Evolutionary conservation across 805 yeast species (phyloP).

Genomic region (Trichomonascus vanleenenianus): DNA sequence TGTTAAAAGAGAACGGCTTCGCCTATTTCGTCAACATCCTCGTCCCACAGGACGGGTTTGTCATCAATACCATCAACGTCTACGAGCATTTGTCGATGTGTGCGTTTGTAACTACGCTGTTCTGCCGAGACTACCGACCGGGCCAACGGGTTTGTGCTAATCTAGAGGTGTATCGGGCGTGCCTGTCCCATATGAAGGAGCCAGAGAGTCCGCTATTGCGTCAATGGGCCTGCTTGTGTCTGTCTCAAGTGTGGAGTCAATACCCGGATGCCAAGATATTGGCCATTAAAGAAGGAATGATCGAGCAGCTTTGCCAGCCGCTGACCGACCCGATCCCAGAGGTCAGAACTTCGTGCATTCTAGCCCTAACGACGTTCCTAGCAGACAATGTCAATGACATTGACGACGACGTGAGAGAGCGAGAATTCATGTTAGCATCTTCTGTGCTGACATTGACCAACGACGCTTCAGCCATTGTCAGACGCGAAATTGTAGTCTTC

Average conservation of each 20-base stretch:
- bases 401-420: slow-evolving; percentile 19
- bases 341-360: slow-evolving; percentile 76
- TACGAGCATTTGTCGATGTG: slow-evolving; percentile 94
- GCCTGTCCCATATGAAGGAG: slow-evolving; percentile 55
- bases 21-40: slow-evolving; percentile 78
- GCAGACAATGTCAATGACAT: slow-evolving; percentile 27
- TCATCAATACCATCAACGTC: slow-evolving; percentile 37
- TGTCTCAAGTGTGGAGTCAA: slow-evolving; percentile 68
- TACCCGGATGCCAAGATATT: slow-evolving; percentile 70
- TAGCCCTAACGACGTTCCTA: slow-evolving; percentile 63
- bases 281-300: slow-evolving; percentile 54
- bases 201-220: slow-evolving; percentile 80
- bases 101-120: slow-evolving; percentile 79
- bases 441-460: slow-evolving; percentile 59
- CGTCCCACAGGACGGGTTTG: slow-evolving; percentile 32
- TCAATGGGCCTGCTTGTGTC: slow-evolving; percentile 83
- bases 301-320: slow-evolving; percentile 47
- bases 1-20: slow-evolving; percentile 85
- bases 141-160: slow-evolving; percentile 79
- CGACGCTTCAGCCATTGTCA: slow-evolving; percentile 84
- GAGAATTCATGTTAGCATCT: slow-evolving; percentile 62
- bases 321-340: slow-evolving; percentile 91
- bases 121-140: slow-evolving; percentile 67
- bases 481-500: slow-evolving; percentile 76
- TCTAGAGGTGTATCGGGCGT: slow-evolving; percentile 59